Conservation (phyloP, 1,284 basidiomycete genomes). For the Cryptococcus hybrid region DNA sequence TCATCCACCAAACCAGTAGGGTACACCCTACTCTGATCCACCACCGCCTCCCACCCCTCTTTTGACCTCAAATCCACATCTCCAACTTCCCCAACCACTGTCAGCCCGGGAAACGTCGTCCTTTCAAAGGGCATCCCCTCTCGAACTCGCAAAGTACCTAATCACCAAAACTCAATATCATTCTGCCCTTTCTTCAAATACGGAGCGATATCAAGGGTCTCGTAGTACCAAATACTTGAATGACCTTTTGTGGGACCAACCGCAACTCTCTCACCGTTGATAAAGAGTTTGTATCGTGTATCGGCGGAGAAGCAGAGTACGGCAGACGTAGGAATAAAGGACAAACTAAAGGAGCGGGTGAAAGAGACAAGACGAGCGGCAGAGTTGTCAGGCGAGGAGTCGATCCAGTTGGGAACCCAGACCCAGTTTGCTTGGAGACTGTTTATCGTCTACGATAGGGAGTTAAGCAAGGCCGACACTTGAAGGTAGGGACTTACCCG, state of each 20-base stretch:
- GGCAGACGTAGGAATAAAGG: neutral
- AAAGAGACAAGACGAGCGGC: slow-evolving; percentile 24
- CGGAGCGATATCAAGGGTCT: slow-evolving; percentile 24
- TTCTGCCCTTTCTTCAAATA: slow-evolving; percentile 19
- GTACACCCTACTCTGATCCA: slow-evolving; percentile 16
- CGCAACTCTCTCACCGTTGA: slow-evolving; percentile 23
- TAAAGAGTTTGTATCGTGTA: slow-evolving; percentile 31
- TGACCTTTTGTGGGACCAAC: slow-evolving; percentile 23
- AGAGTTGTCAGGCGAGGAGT: slow-evolving; percentile 9
- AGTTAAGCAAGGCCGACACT: neutral
- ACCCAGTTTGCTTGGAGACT: slow-evolving; percentile 24
- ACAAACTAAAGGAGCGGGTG: slow-evolving; percentile 10
- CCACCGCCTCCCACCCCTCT: slow-evolving; percentile 14
- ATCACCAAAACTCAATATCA: slow-evolving; percentile 19
- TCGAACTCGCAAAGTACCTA: slow-evolving; percentile 20
- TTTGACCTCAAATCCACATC: slow-evolving; percentile 11
- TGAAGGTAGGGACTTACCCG: neutral
- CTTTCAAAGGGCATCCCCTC: slow-evolving; percentile 29
- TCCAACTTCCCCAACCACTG: slow-evolving; percentile 14
- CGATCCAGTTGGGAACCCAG: slow-evolving; percentile 27
- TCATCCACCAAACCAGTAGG: slow-evolving; percentile 24
- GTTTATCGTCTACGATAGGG: slow-evolving; percentile 9
- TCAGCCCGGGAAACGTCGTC: slow-evolving; percentile 24
- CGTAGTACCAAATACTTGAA: slow-evolving; percentile 24
- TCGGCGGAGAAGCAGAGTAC: slow-evolving; percentile 27